Conservation (phyloP, 140 eudicot genomes). For the Erigeron philadelphicus region DNA sequence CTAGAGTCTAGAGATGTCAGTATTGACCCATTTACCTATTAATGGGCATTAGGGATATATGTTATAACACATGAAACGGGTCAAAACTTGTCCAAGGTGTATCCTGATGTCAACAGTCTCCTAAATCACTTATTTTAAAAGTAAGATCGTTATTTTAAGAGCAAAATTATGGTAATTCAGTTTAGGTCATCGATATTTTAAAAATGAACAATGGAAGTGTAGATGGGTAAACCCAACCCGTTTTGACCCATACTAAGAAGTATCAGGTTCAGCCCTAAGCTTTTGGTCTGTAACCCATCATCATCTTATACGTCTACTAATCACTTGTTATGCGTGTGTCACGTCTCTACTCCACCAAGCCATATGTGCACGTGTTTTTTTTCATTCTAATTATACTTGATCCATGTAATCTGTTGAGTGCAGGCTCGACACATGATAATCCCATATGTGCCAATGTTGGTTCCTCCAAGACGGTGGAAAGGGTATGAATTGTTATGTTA, state of each 20-base stretch:
- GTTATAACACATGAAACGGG: background rate
- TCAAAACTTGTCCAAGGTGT: conserved; percentile 4
- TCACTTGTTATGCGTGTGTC: background rate
- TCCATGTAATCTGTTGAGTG: conserved; percentile 23
- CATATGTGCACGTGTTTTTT: conserved; percentile 1
- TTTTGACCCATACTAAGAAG: background rate
- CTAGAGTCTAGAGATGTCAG: background rate
- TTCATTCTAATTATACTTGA: conserved; percentile 12
- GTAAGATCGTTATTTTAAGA: background rate
- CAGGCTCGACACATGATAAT: conserved; percentile 83
- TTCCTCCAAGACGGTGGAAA: conserved; percentile 90
- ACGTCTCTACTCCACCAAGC: conserved; percentile 1
- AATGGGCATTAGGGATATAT: background rate
- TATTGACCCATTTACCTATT: background rate
- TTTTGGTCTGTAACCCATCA: conserved; percentile 7
- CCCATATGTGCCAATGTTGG: conserved; percentile 93
- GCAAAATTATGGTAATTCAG: background rate
- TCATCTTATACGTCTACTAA: background rate
- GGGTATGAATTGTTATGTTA: conserved; percentile 44
- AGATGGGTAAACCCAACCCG: background rate
- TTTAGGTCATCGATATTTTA: background rate
- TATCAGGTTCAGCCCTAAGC: conserved; percentile 9
- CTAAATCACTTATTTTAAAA: background rate
- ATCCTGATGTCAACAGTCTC: background rate
- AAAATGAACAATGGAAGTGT: background rate